Base-by-base conservation (phyloP, 352 stramenopile genomes). In the Pythium phragmiticola region DNA sequence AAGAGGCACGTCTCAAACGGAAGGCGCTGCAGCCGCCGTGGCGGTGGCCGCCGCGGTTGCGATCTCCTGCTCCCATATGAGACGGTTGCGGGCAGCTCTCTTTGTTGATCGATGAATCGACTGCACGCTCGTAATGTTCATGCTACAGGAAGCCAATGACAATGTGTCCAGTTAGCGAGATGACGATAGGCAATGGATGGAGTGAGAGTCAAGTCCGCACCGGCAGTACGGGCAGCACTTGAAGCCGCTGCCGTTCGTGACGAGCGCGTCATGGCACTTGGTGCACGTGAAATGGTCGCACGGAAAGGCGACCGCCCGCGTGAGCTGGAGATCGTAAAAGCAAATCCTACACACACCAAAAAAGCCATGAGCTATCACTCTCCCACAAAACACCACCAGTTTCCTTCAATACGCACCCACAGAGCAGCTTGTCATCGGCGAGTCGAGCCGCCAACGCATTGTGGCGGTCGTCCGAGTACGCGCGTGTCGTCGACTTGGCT, bases 151-250 rank as follows among this genome's bases (percentile, higher is more conserved):
- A 9, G 12, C 13, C 11, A 21, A 21, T 9, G 3, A 16, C 6
- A 55, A 7, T 41, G 7, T 16, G 16, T 52, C 26, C 26, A 30
- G 26, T 30, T 30, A 30, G 26, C 26, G 26, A 30, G 26, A 30
- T 30, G 26, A 30, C 26, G 26, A 5, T 30, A 30, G 26, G 26
- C 26, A 30, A 30, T 3, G 26, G 26, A 30, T 30, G 26, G 26
- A 30, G 26, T 0, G 26, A 30, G 26, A 30, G 26, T 3, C 26
- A 5, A 11, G 30, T 12, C 46, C n/a, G 23, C 21, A 83, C 75
- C 81, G 70, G 65, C 81, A 90, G 58, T 88, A 90, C 3, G 81
- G 81, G 23, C 81, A 90, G 55, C 76, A 84, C 52, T 90, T 90
- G 47, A 78, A 60, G 3, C 78, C 78, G n/a, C 72, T 59, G 34